Percentiles rank a stretch among this genome's conserved stretches.
These are phyloP conservation scores for Pleurotus giganteus DNA, from an alignment of 768 basidiomycete species.

Conservation along the genomic window DNA sequence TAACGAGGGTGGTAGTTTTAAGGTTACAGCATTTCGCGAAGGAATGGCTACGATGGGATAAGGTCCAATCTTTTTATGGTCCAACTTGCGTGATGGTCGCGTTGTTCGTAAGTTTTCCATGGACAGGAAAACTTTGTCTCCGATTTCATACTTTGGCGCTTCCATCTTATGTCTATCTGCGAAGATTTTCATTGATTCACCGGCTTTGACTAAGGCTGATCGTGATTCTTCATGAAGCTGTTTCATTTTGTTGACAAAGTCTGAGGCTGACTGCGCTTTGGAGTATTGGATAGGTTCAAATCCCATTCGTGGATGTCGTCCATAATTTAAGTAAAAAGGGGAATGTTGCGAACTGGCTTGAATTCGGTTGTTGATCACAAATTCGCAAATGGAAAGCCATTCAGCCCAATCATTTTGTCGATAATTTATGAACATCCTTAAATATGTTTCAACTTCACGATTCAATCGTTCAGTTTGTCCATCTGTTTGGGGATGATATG, in stretches of 20 bases:
- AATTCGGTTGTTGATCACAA: too few species aligned
- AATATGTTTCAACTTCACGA: not conserved
- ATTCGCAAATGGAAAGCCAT: too few species aligned
- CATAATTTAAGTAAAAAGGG: too few species aligned
- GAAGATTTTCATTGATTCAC: conserved; percentile 14
- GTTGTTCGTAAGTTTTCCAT: conserved; percentile 5
- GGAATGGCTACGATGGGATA: conserved; percentile 8
- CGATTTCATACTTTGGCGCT: conserved; percentile 9
- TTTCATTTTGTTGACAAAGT: conserved; percentile 14
- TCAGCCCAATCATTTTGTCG: too few species aligned
- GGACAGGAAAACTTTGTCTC: conserved; percentile 16
- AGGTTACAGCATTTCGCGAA: conserved; percentile 9
- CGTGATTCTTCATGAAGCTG: conserved; percentile 11
- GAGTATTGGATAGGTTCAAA: too few species aligned
- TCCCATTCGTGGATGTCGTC: too few species aligned
- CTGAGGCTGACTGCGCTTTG: not conserved
- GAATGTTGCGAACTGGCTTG: too few species aligned
- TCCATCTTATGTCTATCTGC: conserved; percentile 8
- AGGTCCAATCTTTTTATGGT: conserved; percentile 14
- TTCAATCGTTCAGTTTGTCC: not conserved
- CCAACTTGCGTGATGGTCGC: too few species aligned
- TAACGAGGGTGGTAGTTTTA: conserved; percentile 15
- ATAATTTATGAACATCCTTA: too few species aligned
- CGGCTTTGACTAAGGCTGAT: conserved; percentile 16
- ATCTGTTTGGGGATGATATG: too few species aligned